phyloP scores from a whole-genome alignment of 2,329 filamentous ascomycete species.

The Colletotrichum melonis region DNA sequence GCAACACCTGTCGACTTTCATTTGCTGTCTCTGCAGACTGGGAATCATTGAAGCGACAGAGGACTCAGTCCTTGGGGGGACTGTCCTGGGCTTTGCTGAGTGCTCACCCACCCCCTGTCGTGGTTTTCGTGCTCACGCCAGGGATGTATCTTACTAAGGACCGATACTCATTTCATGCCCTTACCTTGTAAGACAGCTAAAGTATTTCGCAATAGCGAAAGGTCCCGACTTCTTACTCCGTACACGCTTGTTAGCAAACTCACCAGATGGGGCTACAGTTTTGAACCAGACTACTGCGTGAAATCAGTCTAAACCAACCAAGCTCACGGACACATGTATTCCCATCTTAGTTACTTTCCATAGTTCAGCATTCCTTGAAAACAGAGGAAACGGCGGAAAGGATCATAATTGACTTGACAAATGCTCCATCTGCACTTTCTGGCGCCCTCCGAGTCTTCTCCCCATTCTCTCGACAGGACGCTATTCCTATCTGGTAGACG shows the following conservation, averaged over 20 bases:
- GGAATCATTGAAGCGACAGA: not conserved
- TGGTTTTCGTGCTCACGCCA: not conserved
- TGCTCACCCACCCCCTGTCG: not conserved
- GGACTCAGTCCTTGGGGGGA: not conserved
- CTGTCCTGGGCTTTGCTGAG: not conserved
- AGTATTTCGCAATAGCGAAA: not conserved
- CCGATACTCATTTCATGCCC: not conserved
- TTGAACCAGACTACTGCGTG: not conserved
- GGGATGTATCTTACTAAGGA: not conserved
- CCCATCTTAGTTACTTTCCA: not conserved
- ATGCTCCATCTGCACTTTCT: not conserved
- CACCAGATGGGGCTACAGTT: not conserved
- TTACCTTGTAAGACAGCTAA: not conserved
- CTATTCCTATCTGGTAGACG: slow-evolving; percentile 37
- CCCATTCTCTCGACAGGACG: not conserved
- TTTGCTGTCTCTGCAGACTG: not conserved
- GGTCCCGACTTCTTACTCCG: not conserved
- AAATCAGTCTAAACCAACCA: too few species aligned
- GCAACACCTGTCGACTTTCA: not conserved
- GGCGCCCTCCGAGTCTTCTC: not conserved
- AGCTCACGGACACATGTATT: not conserved
- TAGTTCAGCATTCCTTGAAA: not conserved
- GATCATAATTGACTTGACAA: not conserved
- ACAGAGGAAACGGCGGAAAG: not conserved
- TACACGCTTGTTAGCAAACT: too few species aligned